A percentile compares a stretch with the other conserved stretches of the same genome.
These are phyloP conservation scores for Rhodotorula sp. DNA, from an alignment of 1,284 basidiomycete species.

Conservation along the genomic window DNA sequence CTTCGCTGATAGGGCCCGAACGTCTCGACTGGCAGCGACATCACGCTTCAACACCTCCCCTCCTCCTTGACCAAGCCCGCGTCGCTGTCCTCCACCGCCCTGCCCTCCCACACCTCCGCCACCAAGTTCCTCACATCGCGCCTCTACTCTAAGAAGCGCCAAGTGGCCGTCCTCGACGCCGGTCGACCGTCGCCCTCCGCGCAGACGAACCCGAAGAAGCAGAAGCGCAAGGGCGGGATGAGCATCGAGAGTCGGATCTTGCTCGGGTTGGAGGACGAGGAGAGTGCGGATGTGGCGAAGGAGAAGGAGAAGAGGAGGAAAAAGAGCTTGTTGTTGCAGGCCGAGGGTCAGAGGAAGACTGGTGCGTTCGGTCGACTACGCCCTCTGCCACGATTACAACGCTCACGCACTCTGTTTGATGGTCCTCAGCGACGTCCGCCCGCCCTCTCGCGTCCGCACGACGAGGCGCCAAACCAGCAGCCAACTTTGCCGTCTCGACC, in stretches of 20 bases:
- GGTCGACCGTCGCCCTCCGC: background rate
- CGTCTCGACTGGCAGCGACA: conserved; percentile 14
- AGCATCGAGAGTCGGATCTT: conserved; percentile 31
- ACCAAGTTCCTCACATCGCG: conserved; percentile 39
- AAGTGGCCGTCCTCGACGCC: conserved; percentile 34
- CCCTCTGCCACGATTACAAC: background rate
- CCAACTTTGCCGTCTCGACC: conserved; percentile 28
- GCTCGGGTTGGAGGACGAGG: conserved; percentile 31
- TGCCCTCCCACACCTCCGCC: conserved; percentile 33
- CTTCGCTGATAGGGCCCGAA: too few species aligned
- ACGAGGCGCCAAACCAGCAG: conserved; percentile 21
- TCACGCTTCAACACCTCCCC: conserved; percentile 36
- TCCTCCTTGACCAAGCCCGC: conserved; percentile 9
- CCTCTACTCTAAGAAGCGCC: conserved; percentile 38
- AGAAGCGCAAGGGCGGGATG: conserved; percentile 34
- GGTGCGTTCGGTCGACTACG: conserved; percentile 2
- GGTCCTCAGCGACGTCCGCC: conserved; percentile 3
- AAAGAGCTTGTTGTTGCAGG: conserved; percentile 30
- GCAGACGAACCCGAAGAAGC: background rate
- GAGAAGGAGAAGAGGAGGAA: conserved; percentile 32
- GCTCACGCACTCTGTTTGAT: too few species aligned
- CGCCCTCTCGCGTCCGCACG: conserved; percentile 29
- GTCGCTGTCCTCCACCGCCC: conserved; percentile 31
- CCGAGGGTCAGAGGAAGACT: conserved; percentile 30
- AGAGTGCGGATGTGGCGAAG: conserved; percentile 23